Percentiles rank a stretch among this genome's conserved stretches.
Conservation (phyloP, 371 early-diverging fungal genomes). For the Mortierella sp. region DNA sequence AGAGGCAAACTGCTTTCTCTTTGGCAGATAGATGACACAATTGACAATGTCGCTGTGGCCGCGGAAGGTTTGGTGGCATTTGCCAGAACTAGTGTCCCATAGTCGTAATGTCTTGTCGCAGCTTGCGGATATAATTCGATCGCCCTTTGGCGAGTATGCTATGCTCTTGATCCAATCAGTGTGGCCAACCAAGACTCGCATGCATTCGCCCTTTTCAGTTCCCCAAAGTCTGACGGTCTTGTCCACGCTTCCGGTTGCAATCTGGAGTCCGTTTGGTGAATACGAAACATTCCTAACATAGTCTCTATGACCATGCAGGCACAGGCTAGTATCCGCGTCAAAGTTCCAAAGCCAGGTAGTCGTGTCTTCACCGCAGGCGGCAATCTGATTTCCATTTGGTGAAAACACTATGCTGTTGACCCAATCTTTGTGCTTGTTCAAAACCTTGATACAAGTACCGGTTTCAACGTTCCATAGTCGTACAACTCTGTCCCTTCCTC, state of each 20-base stretch:
- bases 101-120: neutral
- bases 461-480: neutral
- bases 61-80: constrained; percentile 15
- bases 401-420: neutral
- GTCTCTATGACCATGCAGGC: neutral
- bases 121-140: neutral
- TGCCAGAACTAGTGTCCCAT: neutral
- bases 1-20: neutral
- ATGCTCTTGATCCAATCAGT: neutral
- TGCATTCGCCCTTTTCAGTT: neutral
- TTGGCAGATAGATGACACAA: neutral
- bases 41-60: neutral
- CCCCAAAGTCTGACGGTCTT: constrained; percentile 2
- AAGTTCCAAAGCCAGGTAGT: neutral
- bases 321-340: neutral
- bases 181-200: neutral
- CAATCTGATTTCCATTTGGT: constrained; percentile 2
- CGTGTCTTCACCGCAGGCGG: constrained; percentile 8
- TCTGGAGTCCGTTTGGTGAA: constrained; percentile 5
- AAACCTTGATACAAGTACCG: neutral
- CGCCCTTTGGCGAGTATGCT: neutral
- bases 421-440: neutral
- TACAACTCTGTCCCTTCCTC: neutral
- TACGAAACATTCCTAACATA: neutral
- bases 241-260: constrained; percentile 10